Evolutionary conservation across 2,329 filamentous ascomycete species (phyloP).

Genomic region (Colletotrichum sidae): DNA sequence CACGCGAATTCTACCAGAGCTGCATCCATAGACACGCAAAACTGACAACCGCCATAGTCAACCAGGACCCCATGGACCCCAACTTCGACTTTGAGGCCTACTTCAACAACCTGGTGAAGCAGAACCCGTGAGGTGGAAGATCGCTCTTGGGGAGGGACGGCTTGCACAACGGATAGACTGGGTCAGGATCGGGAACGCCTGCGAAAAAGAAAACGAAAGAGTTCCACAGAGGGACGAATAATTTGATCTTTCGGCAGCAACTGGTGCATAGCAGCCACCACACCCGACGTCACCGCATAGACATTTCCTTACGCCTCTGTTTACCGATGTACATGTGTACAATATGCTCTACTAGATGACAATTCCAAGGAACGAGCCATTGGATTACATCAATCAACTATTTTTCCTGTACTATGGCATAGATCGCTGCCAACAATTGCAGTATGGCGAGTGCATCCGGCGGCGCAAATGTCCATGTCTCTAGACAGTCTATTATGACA

Average conservation of each 20-base stretch:
- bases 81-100: constrained; percentile 95
- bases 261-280: constrained; percentile 50
- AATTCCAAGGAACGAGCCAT: constrained; percentile 38
- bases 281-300: constrained; percentile 60
- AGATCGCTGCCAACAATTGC: too few relatives aligned
- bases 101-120: constrained; percentile 71
- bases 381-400: constrained; percentile 31
- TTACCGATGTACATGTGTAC: constrained; percentile 65
- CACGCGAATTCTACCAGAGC: not conserved
- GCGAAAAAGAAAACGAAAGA: constrained; percentile 30
- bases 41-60: constrained; percentile 59
- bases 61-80: constrained; percentile 83
- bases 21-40: not conserved
- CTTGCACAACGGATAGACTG: constrained; percentile 45
- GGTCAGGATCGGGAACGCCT: constrained; percentile 36
- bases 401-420: constrained; percentile 1
- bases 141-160: constrained; percentile 41
- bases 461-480: too few relatives aligned
- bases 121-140: constrained; percentile 58
- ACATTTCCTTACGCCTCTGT: constrained; percentile 60
- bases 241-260: constrained; percentile 36
- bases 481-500: too few relatives aligned
- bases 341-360: constrained; percentile 64
- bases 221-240: constrained; percentile 30
- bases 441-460: too few relatives aligned